Evolutionary conservation across 2,329 filamentous ascomycete genomes (phyloP), one percentile per base, ranked within the genome.

Genomic region (Colletotrichum sansevieriae): DNA sequence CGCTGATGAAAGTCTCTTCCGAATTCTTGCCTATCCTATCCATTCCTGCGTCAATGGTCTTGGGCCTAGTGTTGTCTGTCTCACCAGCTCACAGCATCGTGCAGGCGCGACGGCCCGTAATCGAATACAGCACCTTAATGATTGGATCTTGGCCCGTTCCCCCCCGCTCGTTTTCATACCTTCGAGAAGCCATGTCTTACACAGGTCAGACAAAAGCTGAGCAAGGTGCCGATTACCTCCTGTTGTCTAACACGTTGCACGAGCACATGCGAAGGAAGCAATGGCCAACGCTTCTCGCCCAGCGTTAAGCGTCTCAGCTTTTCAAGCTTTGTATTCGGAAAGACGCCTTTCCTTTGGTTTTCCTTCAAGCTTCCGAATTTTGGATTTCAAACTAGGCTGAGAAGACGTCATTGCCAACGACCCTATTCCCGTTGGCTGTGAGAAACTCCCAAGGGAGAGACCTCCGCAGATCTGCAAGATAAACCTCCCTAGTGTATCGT

Each of bases 71-170:
- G 35, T 52, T 20, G 37, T 15, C 25, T 65, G 66, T 68, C 47
- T 66, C 55, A 65, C 62, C 10, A 12, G 13, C n/a, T 33, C 65
- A 60, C 65, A 29, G 62, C 35, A 56, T 44, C 12, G 29, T 39
- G 55, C 66, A 55, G 43, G 37, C 66, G 66, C 66, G 66, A 56
- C 66, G 66, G 62, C 49, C 62, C 66, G 62, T 68, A 60, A 56
- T 60, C 15, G 33, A 43, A 60, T 44, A 61, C 62, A 25, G 4
- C 4, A 37, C n/a, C 15, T 35, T 60, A 61, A 35, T 41, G 13
- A 68, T 68, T 61, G 66, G 65, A 55, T 39, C 18, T n/a, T 2
- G 10, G 15, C 1, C 6, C 15, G 15, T 18, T 8, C 18, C 18
- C 39, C 35, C 37, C 22, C 29, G 37, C 49, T 43, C 18, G 47